Percentiles rank a stretch among this genome's conserved stretches.
Conservation (phyloP, 768 basidiomycete species). For the Russula foetens region DNA sequence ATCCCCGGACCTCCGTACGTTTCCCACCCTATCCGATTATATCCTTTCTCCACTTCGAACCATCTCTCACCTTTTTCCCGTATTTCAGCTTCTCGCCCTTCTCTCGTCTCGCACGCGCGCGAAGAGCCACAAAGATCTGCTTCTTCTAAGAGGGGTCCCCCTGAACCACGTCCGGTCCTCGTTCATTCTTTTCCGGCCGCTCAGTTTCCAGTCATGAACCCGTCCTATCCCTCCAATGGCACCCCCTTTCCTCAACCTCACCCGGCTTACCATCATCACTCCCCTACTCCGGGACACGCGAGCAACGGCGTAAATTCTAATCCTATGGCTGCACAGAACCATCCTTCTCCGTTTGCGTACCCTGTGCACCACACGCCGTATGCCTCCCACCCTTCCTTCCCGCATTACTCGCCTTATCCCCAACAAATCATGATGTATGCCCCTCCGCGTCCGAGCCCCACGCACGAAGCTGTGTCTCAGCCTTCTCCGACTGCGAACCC, state of each 20-base stretch:
- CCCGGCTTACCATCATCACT: slow-evolving; percentile 28
- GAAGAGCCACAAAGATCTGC: slow-evolving; percentile 23
- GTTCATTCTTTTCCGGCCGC: slow-evolving; percentile 46
- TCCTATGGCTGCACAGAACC: slow-evolving; percentile 34
- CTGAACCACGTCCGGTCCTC: slow-evolving; percentile 31
- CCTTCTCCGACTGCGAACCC: slow-evolving; percentile 30
- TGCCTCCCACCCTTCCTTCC: slow-evolving; percentile 37
- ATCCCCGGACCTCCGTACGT: slow-evolving; percentile 19
- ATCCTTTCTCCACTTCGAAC: background rate
- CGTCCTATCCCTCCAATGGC: slow-evolving; percentile 55
- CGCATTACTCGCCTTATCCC: slow-evolving; percentile 42
- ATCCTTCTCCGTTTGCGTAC: slow-evolving; percentile 43
- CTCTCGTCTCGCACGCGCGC: slow-evolving; percentile 27
- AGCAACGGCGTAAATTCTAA: slow-evolving; percentile 32
- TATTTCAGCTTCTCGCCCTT: slow-evolving; percentile 16
- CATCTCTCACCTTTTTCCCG: background rate
- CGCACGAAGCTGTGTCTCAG: slow-evolving; percentile 28
- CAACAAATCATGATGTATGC: slow-evolving; percentile 65
- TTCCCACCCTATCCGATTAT: slow-evolving; percentile 5
- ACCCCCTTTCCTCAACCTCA: slow-evolving; percentile 40
- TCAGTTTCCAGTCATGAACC: slow-evolving; percentile 60
- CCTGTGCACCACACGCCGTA: slow-evolving; percentile 25
- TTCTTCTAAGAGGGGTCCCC: slow-evolving; percentile 25
- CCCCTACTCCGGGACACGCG: slow-evolving; percentile 29
- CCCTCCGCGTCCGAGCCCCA: slow-evolving; percentile 32